Evolutionary conservation across 2,329 filamentous ascomycete species (phyloP), one percentile per base, ranked within the genome.

Genomic region (Dactylellina sp.): DNA sequence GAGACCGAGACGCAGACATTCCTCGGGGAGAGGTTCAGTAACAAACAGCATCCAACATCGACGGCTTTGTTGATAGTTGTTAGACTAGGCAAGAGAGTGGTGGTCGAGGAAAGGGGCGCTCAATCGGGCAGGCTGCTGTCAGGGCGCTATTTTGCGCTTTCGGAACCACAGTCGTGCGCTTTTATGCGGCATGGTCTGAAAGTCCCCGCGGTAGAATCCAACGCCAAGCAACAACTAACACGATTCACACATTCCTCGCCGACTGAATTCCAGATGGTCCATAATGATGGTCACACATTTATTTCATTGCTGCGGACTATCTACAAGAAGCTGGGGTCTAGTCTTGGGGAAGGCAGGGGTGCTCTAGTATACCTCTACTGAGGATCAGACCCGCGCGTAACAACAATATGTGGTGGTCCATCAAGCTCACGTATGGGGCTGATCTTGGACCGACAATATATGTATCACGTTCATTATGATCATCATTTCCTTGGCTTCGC

Each of bases 71-170:
- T 16, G 11, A 40, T 16, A 12, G 37, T 40, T 16, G 37, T 14
- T 14, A 16, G 37, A 32, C 28, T 32, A 9, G 37, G n/a, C 9
- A 14, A 40, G 11, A 40, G n/a, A 40, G 37, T 7, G 37, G 12
- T 4, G n/a, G 37, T 40, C 14, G 9, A 5, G 14, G 53, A 59
- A 66, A 68, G 44, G 63, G 53, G 63, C 39, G 42, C 44, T 46
- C 53, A 32, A 68, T 68, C 50, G 63, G 53, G 63, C 50, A 65
- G 61, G 39, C 40, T 16, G 49, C 44, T 40, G 32, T 47, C 40
- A 35, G 25, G 53, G 16, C 61, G 25, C 9, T 32, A 32, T 46
- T 55, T 55, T 52, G 49, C 47, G 24, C 39, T 35, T 55, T 52
- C 42, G 60, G 46, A 46, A 46, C 22, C n/a, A n/a, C 60, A 18